A percentile compares a stretch with the other conserved stretches of the same genome.
Conservation (phyloP, 148 eudicot genomes). For the Rhododendron molle region DNA sequence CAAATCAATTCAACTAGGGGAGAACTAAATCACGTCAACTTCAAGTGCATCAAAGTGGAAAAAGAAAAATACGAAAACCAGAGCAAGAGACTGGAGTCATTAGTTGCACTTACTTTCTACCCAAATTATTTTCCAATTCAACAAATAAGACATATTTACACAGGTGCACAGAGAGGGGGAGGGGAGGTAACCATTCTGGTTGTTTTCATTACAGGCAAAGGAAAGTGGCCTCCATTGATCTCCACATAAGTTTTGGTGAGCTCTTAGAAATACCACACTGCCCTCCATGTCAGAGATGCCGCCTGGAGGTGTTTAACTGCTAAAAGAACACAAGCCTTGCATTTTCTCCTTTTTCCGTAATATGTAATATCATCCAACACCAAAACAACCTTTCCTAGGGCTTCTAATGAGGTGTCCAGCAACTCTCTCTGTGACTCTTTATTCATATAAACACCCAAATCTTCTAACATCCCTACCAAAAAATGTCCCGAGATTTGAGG, state of each 20-base stretch:
- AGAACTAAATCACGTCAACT: not conserved
- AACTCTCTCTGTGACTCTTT: not conserved
- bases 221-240: not conserved
- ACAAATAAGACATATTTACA: not conserved
- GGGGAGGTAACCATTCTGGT: not conserved
- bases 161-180: not conserved
- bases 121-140: not conserved
- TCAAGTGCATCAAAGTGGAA: not conserved
- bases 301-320: not conserved
- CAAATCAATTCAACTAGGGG: not conserved
- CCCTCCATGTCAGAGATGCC: not conserved
- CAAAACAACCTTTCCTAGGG: not conserved
- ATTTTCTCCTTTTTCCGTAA: not conserved
- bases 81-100: not conserved
- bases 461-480: too few species aligned
- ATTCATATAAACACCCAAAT: not conserved
- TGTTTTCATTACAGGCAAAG: not conserved
- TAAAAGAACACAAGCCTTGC: not conserved
- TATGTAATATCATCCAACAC: too few species aligned
- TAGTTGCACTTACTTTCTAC: not conserved
- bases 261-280: not conserved
- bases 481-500: not conserved
- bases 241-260: not conserved
- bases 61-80: not conserved
- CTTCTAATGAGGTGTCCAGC: not conserved